Percentiles rank a stretch among this genome's conserved stretches.
Conservation (phyloP, 1,284 basidiomycete species). For the Ustilago tritici region DNA sequence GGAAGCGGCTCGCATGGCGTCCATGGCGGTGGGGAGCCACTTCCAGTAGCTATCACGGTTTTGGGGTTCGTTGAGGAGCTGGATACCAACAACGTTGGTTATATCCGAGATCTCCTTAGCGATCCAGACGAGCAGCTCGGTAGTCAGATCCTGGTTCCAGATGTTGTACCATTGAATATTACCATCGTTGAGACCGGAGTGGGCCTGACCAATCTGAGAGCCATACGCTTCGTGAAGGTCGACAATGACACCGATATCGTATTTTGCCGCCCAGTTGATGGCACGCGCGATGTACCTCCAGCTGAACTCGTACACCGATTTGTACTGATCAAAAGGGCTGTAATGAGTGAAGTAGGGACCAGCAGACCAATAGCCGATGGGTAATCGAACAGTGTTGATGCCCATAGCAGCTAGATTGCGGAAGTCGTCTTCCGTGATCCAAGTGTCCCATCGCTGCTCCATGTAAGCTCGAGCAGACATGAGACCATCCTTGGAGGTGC, state of each 20-base stretch:
- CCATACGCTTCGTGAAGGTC: conserved; percentile 81
- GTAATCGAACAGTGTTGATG: conserved; percentile 70
- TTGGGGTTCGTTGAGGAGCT: conserved; percentile 81
- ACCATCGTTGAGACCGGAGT: conserved; percentile 80
- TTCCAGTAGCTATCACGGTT: conserved; percentile 61
- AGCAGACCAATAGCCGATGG: conserved; percentile 70
- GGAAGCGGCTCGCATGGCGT: conserved; percentile 74
- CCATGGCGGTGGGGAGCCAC: conserved; percentile 72
- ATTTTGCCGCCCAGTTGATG: conserved; percentile 77
- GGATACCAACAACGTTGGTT: conserved; percentile 80
- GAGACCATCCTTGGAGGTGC: conserved; percentile 73
- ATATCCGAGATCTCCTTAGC: conserved; percentile 75
- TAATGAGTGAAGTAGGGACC: conserved; percentile 71
- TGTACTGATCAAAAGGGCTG: conserved; percentile 76
- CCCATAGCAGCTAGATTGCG: conserved; percentile 65
- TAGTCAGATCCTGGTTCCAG: conserved; percentile 75
- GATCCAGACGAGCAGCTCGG: conserved; percentile 75
- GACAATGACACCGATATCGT: conserved; percentile 79
- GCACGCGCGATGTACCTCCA: conserved; percentile 76
- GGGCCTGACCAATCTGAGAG: conserved; percentile 76
- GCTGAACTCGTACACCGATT: conserved; percentile 76
- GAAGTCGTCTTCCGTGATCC: conserved; percentile 75
- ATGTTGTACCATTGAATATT: conserved; percentile 73
- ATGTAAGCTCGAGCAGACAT: conserved; percentile 72
- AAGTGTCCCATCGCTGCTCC: conserved; percentile 84